Evolutionary conservation across 2,329 filamentous ascomycete genomes (phyloP).

Genomic region (Elsinoe ampelina): DNA sequence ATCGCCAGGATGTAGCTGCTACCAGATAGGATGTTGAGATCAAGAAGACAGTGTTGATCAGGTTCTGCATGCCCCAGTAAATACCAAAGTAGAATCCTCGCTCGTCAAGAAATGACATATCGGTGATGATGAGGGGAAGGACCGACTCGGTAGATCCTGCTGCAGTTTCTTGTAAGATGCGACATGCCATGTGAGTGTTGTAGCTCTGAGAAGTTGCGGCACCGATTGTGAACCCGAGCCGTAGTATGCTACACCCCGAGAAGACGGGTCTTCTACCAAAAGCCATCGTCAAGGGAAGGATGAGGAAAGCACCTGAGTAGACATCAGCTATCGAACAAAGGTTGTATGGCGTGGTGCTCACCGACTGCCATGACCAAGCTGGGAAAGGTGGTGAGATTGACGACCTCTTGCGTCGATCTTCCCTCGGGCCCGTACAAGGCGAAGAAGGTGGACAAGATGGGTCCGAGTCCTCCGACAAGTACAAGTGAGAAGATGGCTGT

Average conservation of each 20-base stretch:
- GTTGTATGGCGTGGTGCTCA: constrained; percentile 7
- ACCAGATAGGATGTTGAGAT: constrained; percentile 30
- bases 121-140: constrained; percentile 32
- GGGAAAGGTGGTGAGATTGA: constrained; percentile 30
- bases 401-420: constrained; percentile 21
- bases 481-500: constrained; percentile 31
- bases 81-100: constrained; percentile 29
- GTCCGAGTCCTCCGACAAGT: constrained; percentile 42
- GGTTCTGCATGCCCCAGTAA: constrained; percentile 34
- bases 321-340: not conserved
- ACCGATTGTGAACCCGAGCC: constrained; percentile 28
- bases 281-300: constrained; percentile 32
- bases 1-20: constrained; percentile 31
- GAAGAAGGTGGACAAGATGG: constrained; percentile 29
- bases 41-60: constrained; percentile 27
- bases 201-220: constrained; percentile 28
- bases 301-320: constrained; percentile 24
- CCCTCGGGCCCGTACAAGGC: constrained; percentile 25
- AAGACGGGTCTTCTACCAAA: constrained; percentile 33
- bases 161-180: constrained; percentile 29
- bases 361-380: constrained; percentile 34
- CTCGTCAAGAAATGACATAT: constrained; percentile 35
- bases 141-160: constrained; percentile 34
- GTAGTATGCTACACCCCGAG: constrained; percentile 22
- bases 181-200: constrained; percentile 30